These are phyloP conservation scores for Asterella californica DNA, from an alignment of 225 moss, liverwort and hornwort species.

Conservation along the genomic window DNA sequence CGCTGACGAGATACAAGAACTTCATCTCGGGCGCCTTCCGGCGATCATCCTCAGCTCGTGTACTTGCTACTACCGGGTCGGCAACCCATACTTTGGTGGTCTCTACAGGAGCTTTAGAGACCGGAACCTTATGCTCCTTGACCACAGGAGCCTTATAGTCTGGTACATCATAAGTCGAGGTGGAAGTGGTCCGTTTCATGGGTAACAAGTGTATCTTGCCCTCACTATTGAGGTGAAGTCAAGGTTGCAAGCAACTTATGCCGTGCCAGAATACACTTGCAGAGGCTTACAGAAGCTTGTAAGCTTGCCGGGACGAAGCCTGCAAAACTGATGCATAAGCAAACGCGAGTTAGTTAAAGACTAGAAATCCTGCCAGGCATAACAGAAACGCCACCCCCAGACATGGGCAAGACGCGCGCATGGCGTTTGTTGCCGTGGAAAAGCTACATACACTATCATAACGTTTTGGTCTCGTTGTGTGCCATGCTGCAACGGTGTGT, in stretches of 20 bases:
- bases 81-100: conserved; percentile 34
- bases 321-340: conserved; percentile 14
- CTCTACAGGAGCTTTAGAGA: conserved; percentile 19
- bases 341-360: not conserved
- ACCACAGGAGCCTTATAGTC: conserved; percentile 26
- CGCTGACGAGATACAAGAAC: conserved; percentile 33
- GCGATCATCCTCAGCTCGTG: conserved; percentile 38
- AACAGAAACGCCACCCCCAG: not conserved
- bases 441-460: not conserved
- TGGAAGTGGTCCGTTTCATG: conserved; percentile 34
- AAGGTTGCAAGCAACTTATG: not conserved
- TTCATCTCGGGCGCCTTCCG: conserved; percentile 42
- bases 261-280: not conserved
- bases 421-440: too few relatives aligned
- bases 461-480: not conserved
- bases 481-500: not conserved
- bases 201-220: not conserved
- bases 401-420: not conserved
- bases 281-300: not conserved
- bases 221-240: not conserved
- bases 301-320: conserved; percentile 1
- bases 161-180: conserved; percentile 22
- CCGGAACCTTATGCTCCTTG: conserved; percentile 25
- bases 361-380: not conserved
- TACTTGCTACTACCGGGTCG: conserved; percentile 14